Evolutionary conservation across 2,329 filamentous ascomycete species (phyloP).

Genomic region (Penicillium sp.): DNA sequence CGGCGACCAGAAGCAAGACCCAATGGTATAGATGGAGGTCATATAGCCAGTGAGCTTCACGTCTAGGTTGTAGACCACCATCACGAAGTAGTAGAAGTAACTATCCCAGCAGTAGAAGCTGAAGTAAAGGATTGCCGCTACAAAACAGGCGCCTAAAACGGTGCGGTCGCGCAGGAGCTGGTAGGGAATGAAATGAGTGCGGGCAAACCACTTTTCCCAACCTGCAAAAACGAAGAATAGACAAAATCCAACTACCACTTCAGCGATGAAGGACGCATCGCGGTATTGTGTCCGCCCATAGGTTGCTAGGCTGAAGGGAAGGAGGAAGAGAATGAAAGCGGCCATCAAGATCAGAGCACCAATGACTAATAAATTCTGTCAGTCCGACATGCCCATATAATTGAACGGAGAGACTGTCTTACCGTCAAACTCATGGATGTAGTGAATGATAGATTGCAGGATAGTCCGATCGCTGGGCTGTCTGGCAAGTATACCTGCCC

Average conservation of each 20-base stretch:
- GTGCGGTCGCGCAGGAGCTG: conserved; percentile 50
- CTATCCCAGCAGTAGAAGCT: conserved; percentile 55
- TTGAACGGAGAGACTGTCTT: conserved; percentile 48
- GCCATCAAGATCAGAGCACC: conserved; percentile 59
- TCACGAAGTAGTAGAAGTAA: conserved; percentile 56
- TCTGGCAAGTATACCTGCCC: conserved; percentile 50
- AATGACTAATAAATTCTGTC: conserved; percentile 51
- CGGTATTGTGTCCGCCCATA: conserved; percentile 24
- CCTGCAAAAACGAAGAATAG: conserved; percentile 55
- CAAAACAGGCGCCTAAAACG: conserved; percentile 53
- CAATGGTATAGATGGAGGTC: conserved; percentile 54
- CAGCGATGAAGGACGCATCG: conserved; percentile 48
- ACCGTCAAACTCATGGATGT: conserved; percentile 61
- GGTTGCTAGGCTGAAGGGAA: conserved; percentile 60
- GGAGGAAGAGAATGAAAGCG: conserved; percentile 62
- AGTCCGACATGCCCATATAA: conserved; percentile 34
- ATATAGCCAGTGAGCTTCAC: conserved; percentile 48
- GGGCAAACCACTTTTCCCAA: conserved; percentile 56
- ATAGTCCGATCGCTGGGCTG: conserved; percentile 44
- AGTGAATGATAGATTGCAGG: conserved; percentile 51
- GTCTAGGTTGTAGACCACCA: conserved; percentile 52
- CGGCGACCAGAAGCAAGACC: conserved; percentile 52
- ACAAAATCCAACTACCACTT: conserved; percentile 55
- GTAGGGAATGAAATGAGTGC: conserved; percentile 56
- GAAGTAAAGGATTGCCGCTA: conserved; percentile 50